phyloP scores from a whole-genome alignment of 768 basidiomycete species.

The Mycena olivaceomarginata region DNA sequence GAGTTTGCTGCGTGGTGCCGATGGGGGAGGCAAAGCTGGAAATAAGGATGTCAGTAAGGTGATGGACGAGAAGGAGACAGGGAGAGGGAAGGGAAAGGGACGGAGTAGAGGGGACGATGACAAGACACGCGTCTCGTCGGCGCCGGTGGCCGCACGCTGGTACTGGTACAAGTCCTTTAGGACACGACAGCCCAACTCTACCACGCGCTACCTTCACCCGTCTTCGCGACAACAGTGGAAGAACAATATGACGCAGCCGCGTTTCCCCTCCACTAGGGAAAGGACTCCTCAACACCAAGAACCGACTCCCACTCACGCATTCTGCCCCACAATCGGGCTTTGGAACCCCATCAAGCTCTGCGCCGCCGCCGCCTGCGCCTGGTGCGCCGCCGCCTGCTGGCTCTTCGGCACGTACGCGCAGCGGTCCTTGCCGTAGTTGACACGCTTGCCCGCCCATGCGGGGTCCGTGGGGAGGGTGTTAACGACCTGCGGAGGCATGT shows the following conservation, averaged over 20 bases:
- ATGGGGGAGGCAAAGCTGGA: slow-evolving; percentile 55
- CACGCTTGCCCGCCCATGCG: slow-evolving; percentile 95
- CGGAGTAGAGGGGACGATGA: no score
- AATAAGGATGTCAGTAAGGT: slow-evolving; percentile 32
- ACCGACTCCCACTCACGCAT: slow-evolving; percentile 10
- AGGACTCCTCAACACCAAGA: neutral
- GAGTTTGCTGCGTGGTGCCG: slow-evolving; percentile 43
- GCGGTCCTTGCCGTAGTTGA: slow-evolving; percentile 99
- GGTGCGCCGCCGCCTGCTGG: slow-evolving; percentile 91
- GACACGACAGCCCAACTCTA: no score
- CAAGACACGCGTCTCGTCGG: no score
- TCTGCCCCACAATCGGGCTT: slow-evolving; percentile 4
- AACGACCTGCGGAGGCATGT: slow-evolving; percentile 80
- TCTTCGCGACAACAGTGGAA: no score
- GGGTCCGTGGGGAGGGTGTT: slow-evolving; percentile 94
- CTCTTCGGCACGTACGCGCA: slow-evolving; percentile 98
- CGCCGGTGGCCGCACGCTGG: no score
- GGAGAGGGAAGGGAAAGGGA: slow-evolving; percentile 37
- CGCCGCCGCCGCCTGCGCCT: slow-evolving; percentile 91
- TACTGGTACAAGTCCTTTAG: no score
- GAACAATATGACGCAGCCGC: no score
- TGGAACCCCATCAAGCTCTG: slow-evolving; percentile 62
- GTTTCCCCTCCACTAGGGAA: no score
- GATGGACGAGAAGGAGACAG: slow-evolving; percentile 69
- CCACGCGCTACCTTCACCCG: no score